Evolutionary conservation across 495 filamentous ascomycete species (phyloP).

Genomic region (Chaetomium tenue): DNA sequence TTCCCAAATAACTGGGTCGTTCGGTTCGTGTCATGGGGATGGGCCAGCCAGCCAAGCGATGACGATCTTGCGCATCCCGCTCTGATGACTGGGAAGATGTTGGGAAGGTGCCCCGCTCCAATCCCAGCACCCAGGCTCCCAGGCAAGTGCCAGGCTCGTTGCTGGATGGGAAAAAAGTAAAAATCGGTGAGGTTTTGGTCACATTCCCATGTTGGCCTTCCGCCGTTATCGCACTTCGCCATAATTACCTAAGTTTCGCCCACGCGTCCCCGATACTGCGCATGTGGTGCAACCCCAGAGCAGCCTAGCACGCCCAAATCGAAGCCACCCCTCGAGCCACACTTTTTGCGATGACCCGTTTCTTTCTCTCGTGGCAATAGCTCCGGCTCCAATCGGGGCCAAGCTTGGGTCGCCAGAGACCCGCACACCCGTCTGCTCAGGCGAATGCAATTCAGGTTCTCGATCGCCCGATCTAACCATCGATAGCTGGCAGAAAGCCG

Average conservation of each 20-base stretch:
- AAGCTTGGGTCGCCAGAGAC: neutral
- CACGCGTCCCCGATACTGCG: neutral
- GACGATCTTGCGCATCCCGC: neutral
- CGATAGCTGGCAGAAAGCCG: neutral
- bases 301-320: no score
- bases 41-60: neutral
- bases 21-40: neutral
- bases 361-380: conserved; percentile 7
- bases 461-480: neutral
- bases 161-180: conserved; percentile 2
- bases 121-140: neutral
- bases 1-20: neutral
- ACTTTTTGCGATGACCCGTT: neutral
- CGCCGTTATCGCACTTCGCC: neutral
- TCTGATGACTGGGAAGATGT: no score
- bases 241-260: neutral
- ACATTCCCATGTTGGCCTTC: neutral
- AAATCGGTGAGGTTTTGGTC: neutral
- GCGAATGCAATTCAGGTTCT: neutral
- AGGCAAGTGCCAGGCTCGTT: no score
- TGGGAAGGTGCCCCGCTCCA: neutral
- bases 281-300: neutral
- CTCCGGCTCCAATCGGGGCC: conserved; percentile 4
- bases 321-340: neutral
- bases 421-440: conserved; percentile 5